Conservation (phyloP, 805 yeast genomes). For the Zygosaccharomyces rouxii region DNA sequence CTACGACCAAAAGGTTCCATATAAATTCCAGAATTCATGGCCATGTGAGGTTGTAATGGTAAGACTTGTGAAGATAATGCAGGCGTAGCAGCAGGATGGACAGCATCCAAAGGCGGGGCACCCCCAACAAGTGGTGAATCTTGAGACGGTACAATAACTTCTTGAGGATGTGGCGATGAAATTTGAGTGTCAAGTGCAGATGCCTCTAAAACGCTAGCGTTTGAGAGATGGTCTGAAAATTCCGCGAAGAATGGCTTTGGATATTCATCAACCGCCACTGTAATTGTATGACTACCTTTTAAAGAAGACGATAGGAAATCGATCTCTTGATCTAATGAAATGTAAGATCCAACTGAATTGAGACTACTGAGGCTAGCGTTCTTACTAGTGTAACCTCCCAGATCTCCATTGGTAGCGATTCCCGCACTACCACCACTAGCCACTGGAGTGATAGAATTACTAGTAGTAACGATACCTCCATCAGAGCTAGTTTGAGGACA, state of each 20-base stretch:
- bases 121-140: slow-evolving; percentile 5
- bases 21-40: slow-evolving; percentile 13
- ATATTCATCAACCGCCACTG: slow-evolving; percentile 14
- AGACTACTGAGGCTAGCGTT: slow-evolving; percentile 18
- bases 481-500: slow-evolving; percentile 5
- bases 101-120: background rate
- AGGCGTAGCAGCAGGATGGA: background rate
- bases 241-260: slow-evolving; percentile 17
- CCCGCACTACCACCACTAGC: slow-evolving; percentile 2
- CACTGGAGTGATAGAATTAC: background rate
- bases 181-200: slow-evolving; percentile 14
- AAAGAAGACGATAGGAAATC: slow-evolving; percentile 12
- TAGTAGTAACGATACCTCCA: background rate
- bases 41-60: slow-evolving; percentile 7
- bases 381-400: slow-evolving; percentile 7
- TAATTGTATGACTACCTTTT: slow-evolving; percentile 14
- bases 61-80: slow-evolving; percentile 6
- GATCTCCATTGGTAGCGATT: slow-evolving; percentile 6
- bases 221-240: slow-evolving; percentile 17
- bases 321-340: slow-evolving; percentile 15
- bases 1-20: slow-evolving; percentile 18
- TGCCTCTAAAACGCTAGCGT: slow-evolving; percentile 18
- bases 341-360: slow-evolving; percentile 15
- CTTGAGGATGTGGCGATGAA: slow-evolving; percentile 23
- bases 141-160: slow-evolving; percentile 14